Base-by-base conservation (phyloP, 1,284 basidiomycete genomes). In the Schizophyllum amplum region DNA sequence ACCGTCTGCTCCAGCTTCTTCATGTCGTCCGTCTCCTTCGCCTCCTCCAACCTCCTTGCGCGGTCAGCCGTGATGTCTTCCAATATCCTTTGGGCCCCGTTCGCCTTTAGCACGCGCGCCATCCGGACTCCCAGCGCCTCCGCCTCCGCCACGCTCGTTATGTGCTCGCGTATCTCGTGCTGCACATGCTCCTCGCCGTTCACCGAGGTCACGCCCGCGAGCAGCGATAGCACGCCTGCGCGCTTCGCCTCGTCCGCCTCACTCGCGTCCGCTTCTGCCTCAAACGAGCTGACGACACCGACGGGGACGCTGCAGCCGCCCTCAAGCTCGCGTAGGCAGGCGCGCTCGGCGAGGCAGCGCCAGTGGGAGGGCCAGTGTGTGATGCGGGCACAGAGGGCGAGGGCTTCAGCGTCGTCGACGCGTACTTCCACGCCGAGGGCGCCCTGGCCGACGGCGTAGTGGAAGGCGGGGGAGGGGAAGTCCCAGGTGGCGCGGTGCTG, bases 261-360 rank as follows among this genome's bases (percentile, higher is more conserved):
- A 17, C 33, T 17, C 33, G 11, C 77, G 1, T 27, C 27, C n/a
- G n/a, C n/a, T 22, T 55, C 51, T 15, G 56, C 5, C 4, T 66
- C 68, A 58, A 82, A 65, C 49, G 64, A 65, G 17, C 82, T 84
- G 61, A 80, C 75, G 26, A 93, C 87, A 17, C 96, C 95, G n/a
- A 98, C 94, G 0, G 96, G 97, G 1, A 99, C 94, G 59, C 91
- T 95, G 71, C 97, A 99, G 24, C 95, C 97, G 11, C 97, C 97
- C 70, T 99, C 96, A 55, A 99, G 78, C 42, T 90, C 86, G 42
- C 87, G 79, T 61, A 99, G 76, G 69, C 92, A 87, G 1, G 89
- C 90, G 11, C 96, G 83, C 72, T 99, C 97, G 5, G 92, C 92
- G 21, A 79, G 75, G 65, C 88, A 91, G 55, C 68, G 73, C 84